phyloP scores from a whole-genome alignment of 495 filamentous ascomycete genomes.

The Elasticomyces elasticus region DNA sequence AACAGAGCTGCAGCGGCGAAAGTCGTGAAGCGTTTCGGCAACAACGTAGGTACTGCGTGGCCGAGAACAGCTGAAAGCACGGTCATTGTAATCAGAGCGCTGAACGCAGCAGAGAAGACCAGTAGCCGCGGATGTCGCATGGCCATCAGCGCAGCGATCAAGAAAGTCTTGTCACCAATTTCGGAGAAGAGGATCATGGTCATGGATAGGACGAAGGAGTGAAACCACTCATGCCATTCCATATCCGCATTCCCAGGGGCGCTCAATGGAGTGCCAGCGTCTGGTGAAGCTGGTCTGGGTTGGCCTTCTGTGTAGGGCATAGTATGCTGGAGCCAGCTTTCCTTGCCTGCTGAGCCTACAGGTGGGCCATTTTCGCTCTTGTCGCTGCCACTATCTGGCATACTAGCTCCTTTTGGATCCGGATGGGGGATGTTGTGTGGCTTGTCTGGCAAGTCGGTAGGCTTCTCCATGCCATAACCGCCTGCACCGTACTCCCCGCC shows the following conservation, averaged over 20 bases:
- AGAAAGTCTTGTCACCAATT: conserved; percentile 96
- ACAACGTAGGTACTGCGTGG: conserved; percentile 82
- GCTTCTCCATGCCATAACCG: conserved; percentile 51
- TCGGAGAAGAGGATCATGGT: conserved; percentile 98
- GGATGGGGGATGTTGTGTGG: conserved; percentile 70
- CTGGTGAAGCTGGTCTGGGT: background rate
- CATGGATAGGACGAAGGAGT: conserved; percentile 84
- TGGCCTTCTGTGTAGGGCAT: conserved; percentile 35
- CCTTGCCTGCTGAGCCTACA: background rate
- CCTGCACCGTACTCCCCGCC: conserved; percentile 7
- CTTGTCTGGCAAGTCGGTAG: conserved; percentile 66
- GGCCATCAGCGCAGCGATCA: conserved; percentile 95
- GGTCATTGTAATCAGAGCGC: conserved; percentile 86
- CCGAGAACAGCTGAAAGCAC: conserved; percentile 92
- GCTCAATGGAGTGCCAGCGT: conserved; percentile 16
- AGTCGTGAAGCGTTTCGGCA: conserved; percentile 79
- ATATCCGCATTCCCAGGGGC: conserved; percentile 33
- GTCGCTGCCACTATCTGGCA: conserved; percentile 28
- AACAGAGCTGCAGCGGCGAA: conserved; percentile 78
- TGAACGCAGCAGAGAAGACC: conserved; percentile 90
- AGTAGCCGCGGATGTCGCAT: conserved; percentile 93
- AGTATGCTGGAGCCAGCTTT: conserved; percentile 45
- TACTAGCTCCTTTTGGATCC: conserved; percentile 43
- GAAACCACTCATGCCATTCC: conserved; percentile 68
- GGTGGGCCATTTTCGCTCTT: conserved; percentile 37